Evolutionary conservation across 2,329 filamentous ascomycete species (phyloP).

Genomic region (Pseudogymnoascus pannorum): DNA sequence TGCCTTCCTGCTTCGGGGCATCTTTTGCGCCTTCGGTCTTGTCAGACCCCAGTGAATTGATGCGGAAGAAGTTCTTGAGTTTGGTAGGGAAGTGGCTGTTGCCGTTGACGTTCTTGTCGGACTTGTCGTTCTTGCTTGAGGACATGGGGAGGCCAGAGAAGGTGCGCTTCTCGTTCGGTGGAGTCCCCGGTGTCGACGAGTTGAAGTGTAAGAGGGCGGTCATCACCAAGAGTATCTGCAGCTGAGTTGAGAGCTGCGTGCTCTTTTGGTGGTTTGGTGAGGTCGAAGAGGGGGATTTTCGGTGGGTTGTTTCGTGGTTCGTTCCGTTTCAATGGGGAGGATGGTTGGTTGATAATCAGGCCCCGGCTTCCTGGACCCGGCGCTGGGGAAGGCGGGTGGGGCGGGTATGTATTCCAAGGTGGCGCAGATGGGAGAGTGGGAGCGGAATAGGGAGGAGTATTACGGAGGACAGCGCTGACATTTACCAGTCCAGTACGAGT

Average conservation of each 20-base stretch:
- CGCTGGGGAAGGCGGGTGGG: conserved; percentile 2
- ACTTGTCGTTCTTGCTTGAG: conserved; percentile 16
- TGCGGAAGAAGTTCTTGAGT: conserved; percentile 65
- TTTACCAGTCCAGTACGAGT: no score
- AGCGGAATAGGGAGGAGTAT: no score
- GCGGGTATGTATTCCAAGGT: conserved; percentile 1
- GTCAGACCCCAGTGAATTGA: conserved; percentile 44
- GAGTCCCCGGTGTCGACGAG: neutral
- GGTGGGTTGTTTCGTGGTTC: neutral
- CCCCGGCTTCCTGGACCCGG: neutral
- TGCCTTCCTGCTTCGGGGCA: conserved; percentile 28
- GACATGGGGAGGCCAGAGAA: conserved; percentile 28
- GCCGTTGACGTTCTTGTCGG: conserved; percentile 45
- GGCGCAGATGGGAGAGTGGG: neutral
- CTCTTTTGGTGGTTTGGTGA: neutral
- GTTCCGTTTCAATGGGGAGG: neutral
- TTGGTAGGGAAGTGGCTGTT: conserved; percentile 59
- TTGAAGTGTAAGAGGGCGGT: conserved; percentile 8
- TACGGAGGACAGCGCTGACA: neutral
- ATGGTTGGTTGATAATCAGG: conserved; percentile 4
- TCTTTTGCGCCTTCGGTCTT: conserved; percentile 28
- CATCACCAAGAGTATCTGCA: conserved; percentile 3
- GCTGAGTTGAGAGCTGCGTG: neutral
- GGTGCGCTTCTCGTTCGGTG: conserved; percentile 28
- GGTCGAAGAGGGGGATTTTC: neutral